Evolutionary conservation across 495 filamentous ascomycete species (phyloP).

Genomic region (Hypoxylon fuscum): DNA sequence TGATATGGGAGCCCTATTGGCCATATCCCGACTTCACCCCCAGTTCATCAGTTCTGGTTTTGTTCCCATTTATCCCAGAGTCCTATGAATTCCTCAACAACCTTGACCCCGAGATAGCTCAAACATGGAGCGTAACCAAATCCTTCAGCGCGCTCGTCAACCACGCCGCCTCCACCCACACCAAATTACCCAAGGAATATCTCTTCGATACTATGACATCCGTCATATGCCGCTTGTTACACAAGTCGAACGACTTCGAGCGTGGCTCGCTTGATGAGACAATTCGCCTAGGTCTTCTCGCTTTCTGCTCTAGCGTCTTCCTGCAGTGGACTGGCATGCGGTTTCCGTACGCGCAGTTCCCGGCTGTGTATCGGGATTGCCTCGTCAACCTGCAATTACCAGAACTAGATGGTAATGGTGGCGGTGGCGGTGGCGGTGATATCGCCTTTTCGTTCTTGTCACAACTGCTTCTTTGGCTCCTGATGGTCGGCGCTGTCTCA

Average conservation of each 20-base stretch:
- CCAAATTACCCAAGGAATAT: slow-evolving; percentile 39
- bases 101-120: slow-evolving; percentile 36
- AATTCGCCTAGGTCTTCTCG: slow-evolving; percentile 52
- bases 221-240: slow-evolving; percentile 54
- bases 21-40: slow-evolving; percentile 21
- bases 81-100: background rate
- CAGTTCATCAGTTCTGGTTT: background rate
- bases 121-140: slow-evolving; percentile 46
- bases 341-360: slow-evolving; percentile 41
- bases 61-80: background rate
- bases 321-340: slow-evolving; percentile 48
- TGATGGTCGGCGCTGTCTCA: slow-evolving; percentile 48
- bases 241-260: slow-evolving; percentile 38
- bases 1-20: slow-evolving; percentile 38
- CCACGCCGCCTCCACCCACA: slow-evolving; percentile 34
- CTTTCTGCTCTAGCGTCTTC: slow-evolving; percentile 51
- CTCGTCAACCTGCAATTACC: slow-evolving; percentile 9
- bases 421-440: too few relatives aligned
- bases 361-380: slow-evolving; percentile 9
- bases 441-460: slow-evolving; percentile 3
- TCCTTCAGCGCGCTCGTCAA: slow-evolving; percentile 52
- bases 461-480: slow-evolving; percentile 46
- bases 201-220: slow-evolving; percentile 51
- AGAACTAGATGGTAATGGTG: background rate
- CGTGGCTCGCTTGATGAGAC: slow-evolving; percentile 44